Evolutionary conservation across 345 rosid genomes (phyloP).

Genomic region (Turritis glabra): DNA sequence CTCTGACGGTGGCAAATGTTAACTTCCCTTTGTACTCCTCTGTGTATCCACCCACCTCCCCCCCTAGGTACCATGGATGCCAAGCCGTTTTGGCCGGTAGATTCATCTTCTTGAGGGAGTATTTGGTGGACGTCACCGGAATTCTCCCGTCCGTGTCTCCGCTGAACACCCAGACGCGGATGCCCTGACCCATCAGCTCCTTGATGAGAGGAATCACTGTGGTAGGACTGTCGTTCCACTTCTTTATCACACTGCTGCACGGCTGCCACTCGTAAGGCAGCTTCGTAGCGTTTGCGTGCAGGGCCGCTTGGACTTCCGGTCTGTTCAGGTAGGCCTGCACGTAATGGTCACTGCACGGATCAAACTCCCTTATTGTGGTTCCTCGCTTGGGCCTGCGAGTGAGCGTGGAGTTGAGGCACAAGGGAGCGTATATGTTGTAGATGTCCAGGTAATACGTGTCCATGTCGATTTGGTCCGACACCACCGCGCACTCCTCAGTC

Average conservation of each 20-base stretch:
- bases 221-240: slow-evolving; percentile 71
- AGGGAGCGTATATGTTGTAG: slow-evolving; percentile 78
- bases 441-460: slow-evolving; percentile 44
- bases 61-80: slow-evolving; percentile 76
- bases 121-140: slow-evolving; percentile 78
- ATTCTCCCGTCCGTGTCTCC: slow-evolving; percentile 87
- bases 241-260: slow-evolving; percentile 56
- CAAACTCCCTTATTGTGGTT: slow-evolving; percentile 44
- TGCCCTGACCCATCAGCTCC: slow-evolving; percentile 53
- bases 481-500: slow-evolving; percentile 46
- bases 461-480: slow-evolving; percentile 23
- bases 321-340: slow-evolving; percentile 70
- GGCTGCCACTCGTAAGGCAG: slow-evolving; percentile 70
- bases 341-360: slow-evolving; percentile 71
- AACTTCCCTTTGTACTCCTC: slow-evolving; percentile 65
- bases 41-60: slow-evolving; percentile 86
- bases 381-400: slow-evolving; percentile 56
- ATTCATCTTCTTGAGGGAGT: slow-evolving; percentile 63
- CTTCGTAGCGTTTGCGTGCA: slow-evolving; percentile 81
- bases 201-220: slow-evolving; percentile 62
- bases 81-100: slow-evolving; percentile 56
- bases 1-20: slow-evolving; percentile 81
- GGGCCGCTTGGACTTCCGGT: slow-evolving; percentile 71
- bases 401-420: slow-evolving; percentile 52
- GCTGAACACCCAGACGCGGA: slow-evolving; percentile 84